Base-by-base conservation (phyloP, 139 green algal species). In the Chlamydomonas sp. region DNA sequence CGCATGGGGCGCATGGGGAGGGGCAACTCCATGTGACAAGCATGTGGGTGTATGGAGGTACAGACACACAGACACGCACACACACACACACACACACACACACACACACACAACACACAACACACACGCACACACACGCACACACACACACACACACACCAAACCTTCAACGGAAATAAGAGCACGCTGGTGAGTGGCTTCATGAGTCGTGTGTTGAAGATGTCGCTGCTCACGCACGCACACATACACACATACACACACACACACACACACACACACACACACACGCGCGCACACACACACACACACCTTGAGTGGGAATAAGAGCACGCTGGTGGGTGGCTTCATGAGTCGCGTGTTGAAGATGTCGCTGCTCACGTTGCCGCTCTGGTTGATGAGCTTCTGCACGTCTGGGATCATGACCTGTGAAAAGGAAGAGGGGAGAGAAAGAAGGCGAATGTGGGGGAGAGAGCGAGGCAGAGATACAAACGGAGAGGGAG, bases 391-490 rank as follows among this genome's bases (percentile, higher is more conserved):
- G 69, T 87, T 87, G 73, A 87, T 83, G 13, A 87, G 73, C 75
- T 84, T 84, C 59, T 87, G 81, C 6, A 87, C 81, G 31, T 87
- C 81, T 13, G 81, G 81, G 34, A 87, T 84, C 67, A 87, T 78
- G 39, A 87, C 77, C 79, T 84, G 74, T 28, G 2, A 10, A 30
- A 2, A 36, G 2, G 48, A 5, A n/a, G n/a, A n/a, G n/a, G n/a
- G n/a, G n/a, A n/a, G 20, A 57, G 47, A 22, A 57, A 57, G 47
- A 20, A 57, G 47, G 20, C 47, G 22, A 4, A 61, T 5, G 5
- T 10, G 31, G 57, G 16, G 57, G 57, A 29, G 57, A 65, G 10
- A 26, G 57, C n/a, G 16, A 65, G 29, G 57, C 57, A 65, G 20
- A 65, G n/a, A 65, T 33, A 16, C 29, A 26, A 26, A 16, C n/a